These are phyloP conservation scores for Rehmannia glutinosa DNA, from an alignment of 257 asterid species.

Conservation along the genomic window DNA sequence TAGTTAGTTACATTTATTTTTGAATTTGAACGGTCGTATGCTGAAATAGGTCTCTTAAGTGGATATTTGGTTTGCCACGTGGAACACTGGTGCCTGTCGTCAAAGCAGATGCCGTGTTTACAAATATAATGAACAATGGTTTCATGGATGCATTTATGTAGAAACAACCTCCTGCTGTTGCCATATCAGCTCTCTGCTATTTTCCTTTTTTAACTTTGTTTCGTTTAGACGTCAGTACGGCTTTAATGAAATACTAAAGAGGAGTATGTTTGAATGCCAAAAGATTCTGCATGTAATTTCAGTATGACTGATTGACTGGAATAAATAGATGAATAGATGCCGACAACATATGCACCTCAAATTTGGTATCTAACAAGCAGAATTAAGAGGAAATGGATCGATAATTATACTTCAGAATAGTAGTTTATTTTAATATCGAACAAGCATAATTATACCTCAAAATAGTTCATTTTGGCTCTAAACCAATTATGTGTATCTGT, in stretches of 20 bases:
- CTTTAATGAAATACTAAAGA: too few relatives aligned
- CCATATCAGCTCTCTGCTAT: neutral
- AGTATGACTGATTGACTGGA: neutral
- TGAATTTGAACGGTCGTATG: neutral
- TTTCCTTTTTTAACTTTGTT: neutral
- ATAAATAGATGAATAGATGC: neutral
- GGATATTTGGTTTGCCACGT: slow-evolving; percentile 9
- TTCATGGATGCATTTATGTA: neutral
- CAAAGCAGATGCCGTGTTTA: neutral
- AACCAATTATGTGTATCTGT: neutral
- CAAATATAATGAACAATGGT: neutral
- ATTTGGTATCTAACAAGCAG: neutral
- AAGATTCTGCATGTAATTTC: neutral
- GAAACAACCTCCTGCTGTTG: too few relatives aligned
- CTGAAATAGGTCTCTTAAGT: neutral
- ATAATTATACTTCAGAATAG: neutral
- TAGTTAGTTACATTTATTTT: neutral
- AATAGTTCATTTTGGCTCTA: too few relatives aligned
- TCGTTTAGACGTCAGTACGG: neutral
- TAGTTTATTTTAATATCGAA: neutral
- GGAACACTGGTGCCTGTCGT: slow-evolving; percentile 6
- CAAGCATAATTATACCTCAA: too few relatives aligned
- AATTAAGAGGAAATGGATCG: neutral
- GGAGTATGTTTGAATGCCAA: neutral
- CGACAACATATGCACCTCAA: neutral